These are phyloP conservation scores for Mollisiaceae sp. DNA, from an alignment of 2,329 filamentous ascomycete genomes.

Conservation along the genomic window DNA sequence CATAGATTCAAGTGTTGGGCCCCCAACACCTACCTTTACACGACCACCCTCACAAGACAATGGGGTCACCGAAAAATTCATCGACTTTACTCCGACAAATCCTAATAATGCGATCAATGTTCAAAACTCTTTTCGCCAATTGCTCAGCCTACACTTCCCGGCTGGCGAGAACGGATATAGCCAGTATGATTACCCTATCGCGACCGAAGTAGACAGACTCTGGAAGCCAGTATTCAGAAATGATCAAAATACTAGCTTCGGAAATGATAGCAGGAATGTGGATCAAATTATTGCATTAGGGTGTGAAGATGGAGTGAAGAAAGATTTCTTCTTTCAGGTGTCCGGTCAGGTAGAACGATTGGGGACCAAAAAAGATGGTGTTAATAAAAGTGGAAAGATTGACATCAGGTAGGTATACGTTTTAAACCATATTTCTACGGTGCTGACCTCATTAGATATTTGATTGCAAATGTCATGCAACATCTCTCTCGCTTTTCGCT, in stretches of 20 bases:
- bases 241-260: conserved; percentile 26
- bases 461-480: conserved; percentile 66
- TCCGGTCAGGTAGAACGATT: conserved; percentile 59
- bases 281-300: conserved; percentile 67
- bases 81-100: conserved; percentile 31
- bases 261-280: conserved; percentile 47
- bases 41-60: conserved; percentile 11
- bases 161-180: conserved; percentile 52
- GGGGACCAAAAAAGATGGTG: conserved; percentile 55
- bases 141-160: conserved; percentile 58
- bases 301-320: conserved; percentile 58
- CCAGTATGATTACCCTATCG: conserved; percentile 53
- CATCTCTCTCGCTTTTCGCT: conserved; percentile 54
- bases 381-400: conserved; percentile 59
- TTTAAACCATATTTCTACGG: background rate
- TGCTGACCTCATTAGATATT: conserved; percentile 50
- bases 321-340: conserved; percentile 54
- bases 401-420: conserved; percentile 57
- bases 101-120: conserved; percentile 52
- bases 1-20: conserved; percentile 4
- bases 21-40: conserved; percentile 16
- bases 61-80: conserved; percentile 25
- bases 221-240: conserved; percentile 43
- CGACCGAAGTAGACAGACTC: conserved; percentile 52
- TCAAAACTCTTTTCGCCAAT: conserved; percentile 61